phyloP scores from a whole-genome alignment of 2,329 filamentous ascomycete genomes.

The Meredithiella fracta region DNA sequence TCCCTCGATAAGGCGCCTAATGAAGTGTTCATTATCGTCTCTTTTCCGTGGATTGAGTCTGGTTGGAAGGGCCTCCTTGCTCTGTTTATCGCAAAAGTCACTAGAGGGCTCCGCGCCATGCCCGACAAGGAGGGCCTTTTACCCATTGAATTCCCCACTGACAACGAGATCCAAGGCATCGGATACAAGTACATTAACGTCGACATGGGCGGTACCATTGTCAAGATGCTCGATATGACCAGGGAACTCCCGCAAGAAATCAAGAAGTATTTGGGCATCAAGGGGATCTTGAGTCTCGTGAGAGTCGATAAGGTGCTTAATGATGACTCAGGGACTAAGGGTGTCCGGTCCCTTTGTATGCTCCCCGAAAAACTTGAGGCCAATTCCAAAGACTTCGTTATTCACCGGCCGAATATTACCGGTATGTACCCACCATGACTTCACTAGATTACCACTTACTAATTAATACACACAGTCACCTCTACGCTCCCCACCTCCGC shows the following conservation, averaged over 20 bases:
- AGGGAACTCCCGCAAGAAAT: constrained; percentile 46
- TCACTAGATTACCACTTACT: neutral
- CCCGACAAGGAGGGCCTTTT: constrained; percentile 50
- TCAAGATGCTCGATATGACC: constrained; percentile 39
- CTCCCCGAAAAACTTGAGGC: constrained; percentile 10
- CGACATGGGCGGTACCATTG: constrained; percentile 45
- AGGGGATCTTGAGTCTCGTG: constrained; percentile 50
- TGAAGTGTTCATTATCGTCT: constrained; percentile 43
- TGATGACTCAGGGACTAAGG: constrained; percentile 7
- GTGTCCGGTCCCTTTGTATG: constrained; percentile 11
- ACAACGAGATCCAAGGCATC: constrained; percentile 37
- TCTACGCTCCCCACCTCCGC: constrained; percentile 1
- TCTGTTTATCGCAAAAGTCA: constrained; percentile 34
- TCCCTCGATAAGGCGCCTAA: constrained; percentile 26
- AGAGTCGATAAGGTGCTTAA: constrained; percentile 34
- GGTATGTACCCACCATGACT: constrained; percentile 1
- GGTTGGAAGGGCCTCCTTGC: constrained; percentile 29
- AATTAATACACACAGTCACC: neutral
- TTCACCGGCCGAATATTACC: constrained; percentile 13
- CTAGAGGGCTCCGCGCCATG: constrained; percentile 29
- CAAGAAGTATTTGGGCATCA: constrained; percentile 47
- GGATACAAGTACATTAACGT: constrained; percentile 46
- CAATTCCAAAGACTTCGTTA: constrained; percentile 13
- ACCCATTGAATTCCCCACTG: constrained; percentile 45
- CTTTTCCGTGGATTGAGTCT: constrained; percentile 44